Evolutionary conservation across 202 grass and related monocot genomes (phyloP).

Genomic region (Setaria viridis): DNA sequence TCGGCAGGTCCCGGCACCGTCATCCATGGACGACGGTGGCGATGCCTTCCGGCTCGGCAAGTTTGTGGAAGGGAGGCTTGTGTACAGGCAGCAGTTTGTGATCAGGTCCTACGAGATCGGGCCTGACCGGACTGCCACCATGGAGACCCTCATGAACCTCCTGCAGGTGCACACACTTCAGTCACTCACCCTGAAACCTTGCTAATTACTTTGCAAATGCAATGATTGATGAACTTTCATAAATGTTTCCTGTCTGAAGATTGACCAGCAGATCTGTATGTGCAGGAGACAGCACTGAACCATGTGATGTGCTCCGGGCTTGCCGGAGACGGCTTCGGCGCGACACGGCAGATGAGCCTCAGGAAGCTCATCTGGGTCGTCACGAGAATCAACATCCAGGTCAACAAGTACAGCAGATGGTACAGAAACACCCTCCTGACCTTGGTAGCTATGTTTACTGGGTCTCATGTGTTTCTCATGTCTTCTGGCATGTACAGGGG

Average conservation of each 20-base stretch:
- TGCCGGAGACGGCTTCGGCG: conserved; percentile 50
- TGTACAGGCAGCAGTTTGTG: conserved; percentile 63
- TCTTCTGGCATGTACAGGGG: conserved; percentile 33
- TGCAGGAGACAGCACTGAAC: conserved; percentile 59
- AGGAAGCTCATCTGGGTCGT: conserved; percentile 68
- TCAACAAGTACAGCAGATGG: conserved; percentile 66
- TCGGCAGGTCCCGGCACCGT: background rate
- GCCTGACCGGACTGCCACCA: conserved; percentile 61
- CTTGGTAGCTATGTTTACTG: background rate
- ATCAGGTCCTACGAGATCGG: conserved; percentile 68
- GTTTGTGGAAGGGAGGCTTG: conserved; percentile 53
- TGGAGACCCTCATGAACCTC: conserved; percentile 67
- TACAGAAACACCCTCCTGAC: background rate
- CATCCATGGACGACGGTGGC: background rate
- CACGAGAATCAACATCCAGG: conserved; percentile 63
- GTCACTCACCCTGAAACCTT: background rate
- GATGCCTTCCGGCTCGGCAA: conserved; percentile 48
- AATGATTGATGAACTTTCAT: background rate
- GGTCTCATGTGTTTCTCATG: background rate
- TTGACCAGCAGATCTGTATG: background rate
- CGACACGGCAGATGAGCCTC: conserved; percentile 55
- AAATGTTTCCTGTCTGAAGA: background rate
- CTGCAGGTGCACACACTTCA: conserved; percentile 39
- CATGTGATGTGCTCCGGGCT: conserved; percentile 71
- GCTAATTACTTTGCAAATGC: background rate